phyloP scores from a whole-genome alignment of 192 early-diverging fungal species.

The Umbelopsis sp. region DNA sequence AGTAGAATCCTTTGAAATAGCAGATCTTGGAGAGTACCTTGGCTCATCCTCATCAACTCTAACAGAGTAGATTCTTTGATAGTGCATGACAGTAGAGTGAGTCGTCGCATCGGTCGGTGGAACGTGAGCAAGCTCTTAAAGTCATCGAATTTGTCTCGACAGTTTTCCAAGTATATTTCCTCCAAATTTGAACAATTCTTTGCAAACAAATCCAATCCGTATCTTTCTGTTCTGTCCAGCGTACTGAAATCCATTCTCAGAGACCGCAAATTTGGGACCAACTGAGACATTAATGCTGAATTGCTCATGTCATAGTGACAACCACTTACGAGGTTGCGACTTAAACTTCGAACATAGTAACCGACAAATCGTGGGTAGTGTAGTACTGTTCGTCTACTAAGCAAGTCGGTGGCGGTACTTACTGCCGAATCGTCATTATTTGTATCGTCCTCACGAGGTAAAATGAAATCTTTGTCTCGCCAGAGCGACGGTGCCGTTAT shows the following conservation, averaged over 20 bases:
- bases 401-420: conserved; percentile 32
- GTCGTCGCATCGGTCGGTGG: not conserved
- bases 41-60: not conserved
- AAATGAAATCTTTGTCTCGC: conserved; percentile 42
- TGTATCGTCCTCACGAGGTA: conserved; percentile 28
- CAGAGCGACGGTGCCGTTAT: conserved; percentile 34
- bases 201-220: conserved; percentile 31
- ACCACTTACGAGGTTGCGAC: conserved; percentile 29
- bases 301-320: conserved; percentile 32
- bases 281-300: conserved; percentile 31
- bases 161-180: conserved; percentile 36
- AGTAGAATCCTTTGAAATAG: conserved; percentile 30
- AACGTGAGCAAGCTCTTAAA: conserved; percentile 26
- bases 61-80: conserved; percentile 27
- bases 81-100: conserved; percentile 29
- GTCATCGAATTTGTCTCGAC: conserved; percentile 37
- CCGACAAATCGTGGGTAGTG: conserved; percentile 24
- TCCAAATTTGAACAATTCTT: conserved; percentile 26
- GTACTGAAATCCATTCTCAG: conserved; percentile 38
- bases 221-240: conserved; percentile 20
- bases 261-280: conserved; percentile 32
- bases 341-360: conserved; percentile 30
- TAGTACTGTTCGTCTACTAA: conserved; percentile 21
- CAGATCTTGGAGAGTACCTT: conserved; percentile 15
- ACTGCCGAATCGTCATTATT: conserved; percentile 8